A percentile compares a stretch with the other conserved stretches of the same genome.
Evolutionary conservation across 2,329 filamentous ascomycete genomes (phyloP).

Genomic region (Penicillium sp.): DNA sequence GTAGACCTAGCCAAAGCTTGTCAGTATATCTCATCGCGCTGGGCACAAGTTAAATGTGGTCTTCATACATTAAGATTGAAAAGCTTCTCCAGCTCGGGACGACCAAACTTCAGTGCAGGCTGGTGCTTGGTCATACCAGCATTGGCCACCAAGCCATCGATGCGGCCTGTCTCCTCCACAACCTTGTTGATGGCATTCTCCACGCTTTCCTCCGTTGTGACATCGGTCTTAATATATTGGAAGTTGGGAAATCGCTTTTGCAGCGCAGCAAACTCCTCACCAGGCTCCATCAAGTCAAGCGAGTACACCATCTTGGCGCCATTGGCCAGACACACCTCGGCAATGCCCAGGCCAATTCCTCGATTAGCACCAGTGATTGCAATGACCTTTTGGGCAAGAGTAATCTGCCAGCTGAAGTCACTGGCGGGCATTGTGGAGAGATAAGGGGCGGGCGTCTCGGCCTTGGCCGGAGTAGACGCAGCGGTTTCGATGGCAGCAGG

Average conservation of each 20-base stretch:
- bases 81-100: slow-evolving; percentile 43
- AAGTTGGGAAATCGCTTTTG: slow-evolving; percentile 48
- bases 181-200: slow-evolving; percentile 46
- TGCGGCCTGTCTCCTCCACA: slow-evolving; percentile 41
- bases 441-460: slow-evolving; percentile 28
- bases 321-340: slow-evolving; percentile 52
- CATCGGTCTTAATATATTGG: slow-evolving; percentile 51
- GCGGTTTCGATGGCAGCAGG: slow-evolving; percentile 15
- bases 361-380: slow-evolving; percentile 35
- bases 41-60: not conserved
- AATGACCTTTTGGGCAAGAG: slow-evolving; percentile 44
- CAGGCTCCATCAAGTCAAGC: slow-evolving; percentile 44
- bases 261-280: slow-evolving; percentile 38
- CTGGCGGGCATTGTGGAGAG: slow-evolving; percentile 46
- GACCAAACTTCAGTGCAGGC: slow-evolving; percentile 48
- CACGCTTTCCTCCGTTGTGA: slow-evolving; percentile 48
- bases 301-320: slow-evolving; percentile 45
- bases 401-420: slow-evolving; percentile 51
- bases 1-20: slow-evolving; percentile 17
- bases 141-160: slow-evolving; percentile 48
- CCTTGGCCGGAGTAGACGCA: slow-evolving; percentile 19
- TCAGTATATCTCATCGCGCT: not conserved
- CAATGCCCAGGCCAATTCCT: slow-evolving; percentile 49
- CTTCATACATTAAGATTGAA: slow-evolving; percentile 48
- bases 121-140: slow-evolving; percentile 52